A percentile compares a stretch with the other conserved stretches of the same genome.
phyloP scores from a whole-genome alignment of 139 green algal genomes.

The Closterium sp. region DNA sequence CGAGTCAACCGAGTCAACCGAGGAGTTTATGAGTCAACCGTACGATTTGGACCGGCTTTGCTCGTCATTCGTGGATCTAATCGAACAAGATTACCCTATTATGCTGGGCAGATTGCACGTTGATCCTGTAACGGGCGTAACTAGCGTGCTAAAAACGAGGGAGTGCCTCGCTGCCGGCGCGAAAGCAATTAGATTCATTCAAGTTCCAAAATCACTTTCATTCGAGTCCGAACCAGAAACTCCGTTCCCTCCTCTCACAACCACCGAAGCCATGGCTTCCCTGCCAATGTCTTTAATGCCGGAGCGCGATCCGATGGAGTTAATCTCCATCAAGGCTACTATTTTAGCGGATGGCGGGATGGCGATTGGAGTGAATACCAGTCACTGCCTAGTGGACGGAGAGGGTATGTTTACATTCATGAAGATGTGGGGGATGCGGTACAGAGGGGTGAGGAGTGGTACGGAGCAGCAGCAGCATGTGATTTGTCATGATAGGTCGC shows the following conservation, averaged over 20 bases:
- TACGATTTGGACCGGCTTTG: neutral
- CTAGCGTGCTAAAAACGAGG: neutral
- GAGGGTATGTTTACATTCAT: neutral
- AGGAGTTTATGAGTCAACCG: neutral
- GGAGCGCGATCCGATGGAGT: neutral
- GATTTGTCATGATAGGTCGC: neutral
- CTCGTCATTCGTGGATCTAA: neutral
- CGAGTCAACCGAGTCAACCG: neutral
- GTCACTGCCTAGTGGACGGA: neutral
- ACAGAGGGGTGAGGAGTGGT: neutral
- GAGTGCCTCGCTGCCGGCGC: neutral
- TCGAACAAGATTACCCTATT: neutral
- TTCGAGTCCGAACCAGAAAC: too few relatives aligned
- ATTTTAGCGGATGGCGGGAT: neutral
- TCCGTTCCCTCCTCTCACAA: neutral
- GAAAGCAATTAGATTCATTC: neutral
- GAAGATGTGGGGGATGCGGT: neutral
- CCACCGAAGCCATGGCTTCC: neutral
- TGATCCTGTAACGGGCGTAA: neutral
- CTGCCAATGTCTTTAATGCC: neutral
- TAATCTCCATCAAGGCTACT: neutral
- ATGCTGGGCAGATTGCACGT: neutral
- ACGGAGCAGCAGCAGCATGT: neutral
- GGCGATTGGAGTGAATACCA: neutral
- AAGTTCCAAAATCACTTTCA: neutral